A percentile compares a stretch with the other conserved stretches of the same genome.
phyloP scores from a whole-genome alignment of 116 monocot species.

The Phalaenopsis hybrid region DNA sequence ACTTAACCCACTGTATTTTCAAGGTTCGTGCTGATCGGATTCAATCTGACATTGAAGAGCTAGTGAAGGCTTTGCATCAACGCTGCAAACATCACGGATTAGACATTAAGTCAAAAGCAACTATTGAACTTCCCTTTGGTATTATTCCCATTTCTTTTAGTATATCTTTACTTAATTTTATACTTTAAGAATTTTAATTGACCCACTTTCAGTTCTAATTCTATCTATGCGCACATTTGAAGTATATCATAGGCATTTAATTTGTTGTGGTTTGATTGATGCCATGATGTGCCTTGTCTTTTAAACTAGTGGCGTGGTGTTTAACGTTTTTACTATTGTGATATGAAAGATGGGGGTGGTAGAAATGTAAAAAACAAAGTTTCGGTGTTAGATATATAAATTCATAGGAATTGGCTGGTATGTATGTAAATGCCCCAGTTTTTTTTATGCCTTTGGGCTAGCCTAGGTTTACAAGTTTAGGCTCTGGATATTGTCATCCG shows the following conservation, averaged over 20 bases:
- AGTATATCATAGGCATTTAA: background rate
- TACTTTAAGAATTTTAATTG: background rate
- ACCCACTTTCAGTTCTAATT: background rate
- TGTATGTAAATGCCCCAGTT: no score
- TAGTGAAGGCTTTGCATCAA: constrained; percentile 66
- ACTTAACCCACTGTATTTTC: constrained; percentile 11
- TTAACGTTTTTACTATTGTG: background rate
- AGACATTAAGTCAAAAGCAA: constrained; percentile 61
- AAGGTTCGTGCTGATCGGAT: constrained; percentile 83
- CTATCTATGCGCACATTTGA: background rate
- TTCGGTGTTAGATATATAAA: no score
- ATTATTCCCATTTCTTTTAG: constrained; percentile 8
- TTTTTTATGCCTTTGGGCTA: no score
- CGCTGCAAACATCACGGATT: constrained; percentile 73
- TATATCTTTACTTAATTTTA: background rate
- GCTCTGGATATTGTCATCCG: background rate
- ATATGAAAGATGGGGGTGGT: no score
- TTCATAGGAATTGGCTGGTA: no score
- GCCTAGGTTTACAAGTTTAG: background rate
- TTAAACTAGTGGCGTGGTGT: background rate
- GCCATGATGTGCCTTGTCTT: background rate
- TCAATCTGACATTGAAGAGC: constrained; percentile 90
- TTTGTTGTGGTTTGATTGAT: background rate
- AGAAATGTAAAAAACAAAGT: no score
- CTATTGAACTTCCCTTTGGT: constrained; percentile 90